phyloP scores from a whole-genome alignment of 192 early-diverging fungal species.

The Coemansia interrupta region DNA sequence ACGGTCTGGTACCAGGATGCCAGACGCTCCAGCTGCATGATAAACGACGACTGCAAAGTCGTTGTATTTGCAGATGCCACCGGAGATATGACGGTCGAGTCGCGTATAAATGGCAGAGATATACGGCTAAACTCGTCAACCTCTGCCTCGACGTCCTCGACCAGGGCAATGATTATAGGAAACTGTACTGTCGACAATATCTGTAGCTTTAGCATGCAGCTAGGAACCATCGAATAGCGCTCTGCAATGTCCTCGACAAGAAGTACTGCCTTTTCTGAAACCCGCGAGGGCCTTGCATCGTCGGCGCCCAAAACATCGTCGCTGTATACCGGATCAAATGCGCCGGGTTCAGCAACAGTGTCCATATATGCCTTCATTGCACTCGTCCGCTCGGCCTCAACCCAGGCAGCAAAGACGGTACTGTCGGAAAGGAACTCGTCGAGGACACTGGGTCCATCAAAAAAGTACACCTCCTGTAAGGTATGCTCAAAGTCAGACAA shows the following conservation, averaged over 20 bases:
- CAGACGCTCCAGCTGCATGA: constrained; percentile 33
- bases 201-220: constrained; percentile 56
- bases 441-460: constrained; percentile 38
- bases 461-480: constrained; percentile 60
- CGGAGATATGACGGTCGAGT: constrained; percentile 6
- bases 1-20: constrained; percentile 45
- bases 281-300: constrained; percentile 59
- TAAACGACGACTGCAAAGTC: constrained; percentile 12
- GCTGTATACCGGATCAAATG: constrained; percentile 61
- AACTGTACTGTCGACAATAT: constrained; percentile 64
- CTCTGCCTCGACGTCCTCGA: constrained; percentile 47
- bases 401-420: constrained; percentile 65
- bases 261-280: constrained; percentile 58
- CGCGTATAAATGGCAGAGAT: constrained; percentile 50
- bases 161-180: constrained; percentile 57
- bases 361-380: constrained; percentile 62
- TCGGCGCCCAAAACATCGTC: constrained; percentile 54
- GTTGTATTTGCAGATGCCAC: neutral
- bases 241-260: constrained; percentile 63
- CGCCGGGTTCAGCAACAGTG: constrained; percentile 57
- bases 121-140: constrained; percentile 51
- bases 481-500: constrained; percentile 64
- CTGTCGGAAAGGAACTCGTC: constrained; percentile 56
- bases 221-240: constrained; percentile 58
- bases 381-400: constrained; percentile 62